Evolutionary conservation across 2,329 filamentous ascomycete genomes (phyloP).

Genomic region (Claviceps maximensis): DNA sequence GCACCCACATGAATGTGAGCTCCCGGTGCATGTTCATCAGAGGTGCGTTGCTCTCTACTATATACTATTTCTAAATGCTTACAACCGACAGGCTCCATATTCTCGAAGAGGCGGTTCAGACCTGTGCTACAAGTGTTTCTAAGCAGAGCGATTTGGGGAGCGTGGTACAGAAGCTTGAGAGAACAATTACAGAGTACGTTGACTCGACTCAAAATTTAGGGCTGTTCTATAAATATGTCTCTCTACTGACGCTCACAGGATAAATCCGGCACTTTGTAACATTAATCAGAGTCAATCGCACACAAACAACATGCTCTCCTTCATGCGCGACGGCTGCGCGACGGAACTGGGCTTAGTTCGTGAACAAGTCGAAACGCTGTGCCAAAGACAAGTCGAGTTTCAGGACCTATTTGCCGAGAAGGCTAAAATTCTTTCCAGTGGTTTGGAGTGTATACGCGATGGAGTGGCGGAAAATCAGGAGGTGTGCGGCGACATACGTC

Average conservation of each 20-base stretch:
- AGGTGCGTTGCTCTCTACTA: background rate
- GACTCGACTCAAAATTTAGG: background rate
- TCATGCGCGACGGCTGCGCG: slow-evolving; percentile 3
- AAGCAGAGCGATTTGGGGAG: background rate
- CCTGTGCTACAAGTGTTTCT: background rate
- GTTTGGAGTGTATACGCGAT: background rate
- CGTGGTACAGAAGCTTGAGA: slow-evolving; percentile 1
- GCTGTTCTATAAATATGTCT: background rate
- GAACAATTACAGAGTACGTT: slow-evolving; percentile 2
- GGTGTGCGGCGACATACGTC: background rate
- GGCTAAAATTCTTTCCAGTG: background rate
- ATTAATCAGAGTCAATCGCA: slow-evolving; percentile 2
- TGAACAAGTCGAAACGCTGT: slow-evolving; percentile 3
- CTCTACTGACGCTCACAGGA: slow-evolving; percentile 1
- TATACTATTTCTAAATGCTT: background rate
- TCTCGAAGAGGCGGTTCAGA: slow-evolving; percentile 2
- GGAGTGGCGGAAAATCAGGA: background rate
- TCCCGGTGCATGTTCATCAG: background rate
- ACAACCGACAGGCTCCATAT: slow-evolving; percentile 1
- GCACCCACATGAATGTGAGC: background rate
- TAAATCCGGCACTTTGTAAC: slow-evolving; percentile 1
- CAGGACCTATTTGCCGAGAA: slow-evolving; percentile 4
- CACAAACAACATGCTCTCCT: slow-evolving; percentile 2
- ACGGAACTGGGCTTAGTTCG: slow-evolving; percentile 1
- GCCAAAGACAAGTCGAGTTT: slow-evolving; percentile 5